Evolutionary conservation across 164 flowering plant genomes (phyloP).

Genomic region (Brasenia schreberi): DNA sequence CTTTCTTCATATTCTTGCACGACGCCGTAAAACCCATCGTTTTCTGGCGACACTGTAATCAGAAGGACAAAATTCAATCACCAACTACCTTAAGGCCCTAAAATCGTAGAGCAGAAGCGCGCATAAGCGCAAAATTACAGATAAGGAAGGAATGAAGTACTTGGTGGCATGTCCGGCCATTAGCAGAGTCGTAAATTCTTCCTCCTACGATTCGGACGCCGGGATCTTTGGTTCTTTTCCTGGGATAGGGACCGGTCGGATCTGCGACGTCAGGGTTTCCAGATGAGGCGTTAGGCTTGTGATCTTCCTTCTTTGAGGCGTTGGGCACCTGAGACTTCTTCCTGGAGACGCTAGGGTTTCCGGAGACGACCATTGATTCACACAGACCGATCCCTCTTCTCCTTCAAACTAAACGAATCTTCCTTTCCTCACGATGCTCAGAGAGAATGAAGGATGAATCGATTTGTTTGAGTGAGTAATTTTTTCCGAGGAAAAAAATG

Average conservation of each 20-base stretch:
- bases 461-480: too few relatives aligned
- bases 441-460: too few relatives aligned
- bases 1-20: constrained; percentile 31
- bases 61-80: neutral
- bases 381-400: too few relatives aligned
- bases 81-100: neutral
- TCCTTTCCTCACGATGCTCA: too few relatives aligned
- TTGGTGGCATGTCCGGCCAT: constrained; percentile 71
- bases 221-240: constrained; percentile 18
- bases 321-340: too few relatives aligned
- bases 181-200: constrained; percentile 46
- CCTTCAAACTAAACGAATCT: too few relatives aligned
- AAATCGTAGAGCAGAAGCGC: neutral
- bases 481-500: too few relatives aligned
- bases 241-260: neutral
- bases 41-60: constrained; percentile 77
- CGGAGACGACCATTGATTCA: too few relatives aligned
- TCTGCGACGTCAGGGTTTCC: neutral
- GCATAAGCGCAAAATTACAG: neutral
- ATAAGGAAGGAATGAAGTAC: constrained; percentile 14
- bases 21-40: constrained; percentile 41
- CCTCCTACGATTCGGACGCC: constrained; percentile 37
- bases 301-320: too few relatives aligned
- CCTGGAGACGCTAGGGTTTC: too few relatives aligned
- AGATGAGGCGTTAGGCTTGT: neutral